Percentiles rank a stretch among this genome's conserved stretches.
Evolutionary conservation across 768 basidiomycete genomes (phyloP).

Genomic region (Gautieria morchelliformis): DNA sequence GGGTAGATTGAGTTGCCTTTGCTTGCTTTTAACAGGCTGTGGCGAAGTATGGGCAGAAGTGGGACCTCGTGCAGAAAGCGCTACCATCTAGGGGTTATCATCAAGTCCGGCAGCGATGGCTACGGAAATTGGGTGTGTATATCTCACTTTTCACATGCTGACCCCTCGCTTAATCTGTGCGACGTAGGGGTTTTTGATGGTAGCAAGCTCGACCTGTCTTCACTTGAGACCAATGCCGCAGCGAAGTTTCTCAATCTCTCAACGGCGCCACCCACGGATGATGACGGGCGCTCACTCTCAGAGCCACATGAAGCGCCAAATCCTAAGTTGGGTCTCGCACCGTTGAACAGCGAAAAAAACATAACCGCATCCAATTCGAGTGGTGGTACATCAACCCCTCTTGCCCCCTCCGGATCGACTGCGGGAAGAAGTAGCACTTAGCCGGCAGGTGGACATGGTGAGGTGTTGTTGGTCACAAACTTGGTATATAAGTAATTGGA

Average conservation of each 20-base stretch:
- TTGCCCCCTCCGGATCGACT: too few species aligned
- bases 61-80: constrained; percentile 35
- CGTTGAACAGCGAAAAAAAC: constrained; percentile 26
- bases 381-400: neutral
- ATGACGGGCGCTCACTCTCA: constrained; percentile 9
- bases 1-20: neutral
- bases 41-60: constrained; percentile 29
- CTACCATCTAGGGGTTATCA: constrained; percentile 32
- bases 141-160: neutral
- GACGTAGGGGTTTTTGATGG: constrained; percentile 18
- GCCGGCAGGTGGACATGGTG: too few species aligned
- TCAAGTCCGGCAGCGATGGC: constrained; percentile 35
- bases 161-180: neutral
- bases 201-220: constrained; percentile 25
- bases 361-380: constrained; percentile 7
- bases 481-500: too few species aligned
- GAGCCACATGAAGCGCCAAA: constrained; percentile 20
- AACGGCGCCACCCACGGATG: constrained; percentile 2
- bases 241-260: neutral
- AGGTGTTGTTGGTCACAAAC: too few species aligned
- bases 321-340: constrained; percentile 28
- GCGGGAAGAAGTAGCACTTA: too few species aligned
- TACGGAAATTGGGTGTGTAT: constrained; percentile 26
- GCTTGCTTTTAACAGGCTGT: constrained; percentile 23
- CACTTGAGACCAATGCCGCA: constrained; percentile 20